Conservation (phyloP, 1,284 basidiomycete species). For the Microbotryum lychnidis-dioicae region DNA sequence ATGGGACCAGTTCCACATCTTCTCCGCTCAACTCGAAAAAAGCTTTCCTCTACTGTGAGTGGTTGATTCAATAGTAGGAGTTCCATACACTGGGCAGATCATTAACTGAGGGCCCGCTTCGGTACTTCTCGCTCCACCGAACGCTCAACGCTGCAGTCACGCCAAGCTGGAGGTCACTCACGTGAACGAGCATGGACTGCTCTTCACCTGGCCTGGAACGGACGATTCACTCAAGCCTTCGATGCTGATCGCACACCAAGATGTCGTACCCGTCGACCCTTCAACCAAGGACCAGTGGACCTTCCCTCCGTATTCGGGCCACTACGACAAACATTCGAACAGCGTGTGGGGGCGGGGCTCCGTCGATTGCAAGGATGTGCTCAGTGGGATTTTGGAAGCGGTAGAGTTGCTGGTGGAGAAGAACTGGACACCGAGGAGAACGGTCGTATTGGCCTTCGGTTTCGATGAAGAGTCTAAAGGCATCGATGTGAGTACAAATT, state of each 20-base stretch:
- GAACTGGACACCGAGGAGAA: conserved; percentile 41
- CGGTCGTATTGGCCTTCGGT: conserved; percentile 57
- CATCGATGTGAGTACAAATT: conserved; percentile 35
- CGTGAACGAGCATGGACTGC: conserved; percentile 43
- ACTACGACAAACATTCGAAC: conserved; percentile 42
- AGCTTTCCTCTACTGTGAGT: conserved; percentile 29
- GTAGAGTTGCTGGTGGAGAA: conserved; percentile 46
- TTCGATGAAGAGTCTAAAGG: conserved; percentile 60
- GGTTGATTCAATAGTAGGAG: background rate
- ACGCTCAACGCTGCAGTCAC: conserved; percentile 33
- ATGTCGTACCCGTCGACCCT: conserved; percentile 44
- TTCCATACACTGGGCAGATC: no score
- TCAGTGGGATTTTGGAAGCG: conserved; percentile 44
- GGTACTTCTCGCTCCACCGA: background rate
- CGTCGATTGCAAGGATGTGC: conserved; percentile 43
- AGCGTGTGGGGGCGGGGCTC: conserved; percentile 47
- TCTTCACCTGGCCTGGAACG: conserved; percentile 44
- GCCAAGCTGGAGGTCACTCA: conserved; percentile 38
- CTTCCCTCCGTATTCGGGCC: conserved; percentile 46
- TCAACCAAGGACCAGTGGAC: conserved; percentile 47
- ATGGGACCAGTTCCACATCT: conserved; percentile 40
- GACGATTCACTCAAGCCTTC: conserved; percentile 40
- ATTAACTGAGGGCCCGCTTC: no score
- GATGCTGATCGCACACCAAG: conserved; percentile 42
- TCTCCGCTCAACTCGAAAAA: conserved; percentile 38